phyloP scores from a whole-genome alignment of 2,329 filamentous ascomycete species.

The Neofusicoccum ribis region DNA sequence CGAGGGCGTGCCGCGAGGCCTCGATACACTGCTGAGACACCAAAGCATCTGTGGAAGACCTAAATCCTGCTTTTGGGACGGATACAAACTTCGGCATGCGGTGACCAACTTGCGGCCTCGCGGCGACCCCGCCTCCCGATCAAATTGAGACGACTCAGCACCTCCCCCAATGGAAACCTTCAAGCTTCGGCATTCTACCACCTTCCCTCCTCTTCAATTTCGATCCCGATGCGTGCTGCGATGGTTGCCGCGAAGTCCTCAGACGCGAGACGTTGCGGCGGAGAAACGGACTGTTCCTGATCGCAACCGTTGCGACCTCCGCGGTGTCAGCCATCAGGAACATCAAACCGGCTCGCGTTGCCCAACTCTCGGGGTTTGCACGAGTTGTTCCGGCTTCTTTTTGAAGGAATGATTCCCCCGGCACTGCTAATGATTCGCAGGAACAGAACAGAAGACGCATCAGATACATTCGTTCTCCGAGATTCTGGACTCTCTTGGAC shows the following conservation, averaged over 20 bases:
- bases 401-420: not conserved
- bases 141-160: not conserved
- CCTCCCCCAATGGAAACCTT: not conserved
- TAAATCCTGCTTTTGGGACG: not conserved
- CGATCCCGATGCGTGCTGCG: not conserved
- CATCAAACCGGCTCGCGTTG: conserved; percentile 7
- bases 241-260: not conserved
- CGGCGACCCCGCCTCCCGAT: not conserved
- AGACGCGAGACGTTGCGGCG: conserved; percentile 6
- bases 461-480: not conserved
- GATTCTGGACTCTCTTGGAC: not conserved
- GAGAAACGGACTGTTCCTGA: not conserved
- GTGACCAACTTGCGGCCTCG: not conserved
- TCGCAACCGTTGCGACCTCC: not conserved
- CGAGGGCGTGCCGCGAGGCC: not conserved
- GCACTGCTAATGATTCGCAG: not conserved
- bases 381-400: not conserved
- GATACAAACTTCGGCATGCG: not conserved
- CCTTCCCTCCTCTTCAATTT: not conserved
- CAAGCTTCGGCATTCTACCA: not conserved
- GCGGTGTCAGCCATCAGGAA: not conserved
- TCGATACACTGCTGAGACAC: conserved; percentile 13
- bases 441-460: not conserved
- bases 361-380: not conserved
- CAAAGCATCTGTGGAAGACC: not conserved